Conservation (phyloP, 345 rosid genomes). For the Boechera stricta region DNA sequence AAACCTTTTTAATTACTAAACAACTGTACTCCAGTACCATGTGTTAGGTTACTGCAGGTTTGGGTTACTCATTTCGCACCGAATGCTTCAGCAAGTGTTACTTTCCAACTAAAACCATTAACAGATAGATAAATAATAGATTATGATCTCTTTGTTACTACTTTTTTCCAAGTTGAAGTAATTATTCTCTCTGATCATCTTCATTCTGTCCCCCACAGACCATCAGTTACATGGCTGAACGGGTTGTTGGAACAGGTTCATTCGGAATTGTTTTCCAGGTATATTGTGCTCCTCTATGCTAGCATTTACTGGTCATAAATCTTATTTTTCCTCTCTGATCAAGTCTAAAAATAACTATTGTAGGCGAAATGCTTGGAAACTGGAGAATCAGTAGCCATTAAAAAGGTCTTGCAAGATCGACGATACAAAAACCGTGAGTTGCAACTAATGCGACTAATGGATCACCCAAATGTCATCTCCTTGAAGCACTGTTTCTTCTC, state of each 20-base stretch:
- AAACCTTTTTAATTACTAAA: background rate
- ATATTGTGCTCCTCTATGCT: constrained; percentile 16
- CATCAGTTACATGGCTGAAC: constrained; percentile 89
- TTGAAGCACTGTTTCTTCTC: constrained; percentile 89
- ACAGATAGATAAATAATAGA: constrained; percentile 2
- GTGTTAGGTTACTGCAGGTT: background rate
- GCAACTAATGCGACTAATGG: constrained; percentile 77
- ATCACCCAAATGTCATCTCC: constrained; percentile 77
- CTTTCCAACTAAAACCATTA: background rate
- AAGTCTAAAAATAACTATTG: constrained; percentile 16
- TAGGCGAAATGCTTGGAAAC: constrained; percentile 91
- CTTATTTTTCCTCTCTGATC: background rate
- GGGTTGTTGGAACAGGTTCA: constrained; percentile 80
- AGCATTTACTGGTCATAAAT: background rate
- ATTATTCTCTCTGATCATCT: constrained; percentile 25
- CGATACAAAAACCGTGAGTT: constrained; percentile 83
- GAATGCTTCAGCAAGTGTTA: background rate
- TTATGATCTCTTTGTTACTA: background rate
- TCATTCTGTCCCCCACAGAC: constrained; percentile 52
- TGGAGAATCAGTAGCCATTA: constrained; percentile 79
- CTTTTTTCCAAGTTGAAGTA: background rate
- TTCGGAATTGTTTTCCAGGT: constrained; percentile 87
- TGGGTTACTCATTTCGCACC: background rate
- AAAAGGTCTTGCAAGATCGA: constrained; percentile 81
- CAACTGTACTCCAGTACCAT: background rate